Evolutionary conservation across 192 early-diverging fungal genomes (phyloP), one percentile per base, ranked within the genome.

Genomic region (Mortierella claussenii): DNA sequence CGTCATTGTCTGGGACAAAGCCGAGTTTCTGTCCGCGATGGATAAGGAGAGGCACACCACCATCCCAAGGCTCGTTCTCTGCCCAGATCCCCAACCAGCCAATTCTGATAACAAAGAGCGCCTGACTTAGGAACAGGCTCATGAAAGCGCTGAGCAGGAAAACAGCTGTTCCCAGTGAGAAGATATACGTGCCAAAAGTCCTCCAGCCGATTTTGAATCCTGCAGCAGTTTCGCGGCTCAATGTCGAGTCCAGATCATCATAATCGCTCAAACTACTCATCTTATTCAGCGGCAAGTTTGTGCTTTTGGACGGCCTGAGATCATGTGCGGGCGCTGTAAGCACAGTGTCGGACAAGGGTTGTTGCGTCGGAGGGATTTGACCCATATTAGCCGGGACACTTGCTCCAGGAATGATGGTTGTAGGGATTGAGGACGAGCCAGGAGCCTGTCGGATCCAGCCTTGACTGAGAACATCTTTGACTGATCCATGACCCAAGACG

Each of bases 381-480:
- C 65, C 56, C 58, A 76, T 32, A 52, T 76, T 76, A 4, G 73
- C 58, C 33, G 73, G 73, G 10, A 76, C 73, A 28, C 57, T 66
- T 1, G 73, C 73, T 10, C 73, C 73, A 10, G 73, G 64, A 36
- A 76, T 28, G 10, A 76, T 67, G 10, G 73, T 76, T 17, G 73
- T 76, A 17, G 73, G 73, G 21, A 76, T 57, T 0, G 73, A 57
- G 12, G 56, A 52, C 0, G 73, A 62, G 24, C 73, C 73, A 8
- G 73, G 73, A 12, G 73, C 73, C 21, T 76, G 73, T 21, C 73
- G 63, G 15, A 76, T 76, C 73, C 73, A 76, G 17, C 73, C 73
- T 36, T 76, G 73, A 21, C 34, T 48, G 18, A 76, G 64, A n/a
- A 76, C 73, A 13, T 76, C 64, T 7, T 44, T 58, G 27, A 76